phyloP scores from a whole-genome alignment of 2,329 filamentous ascomycete species.

The Colletotrichum sidae region DNA sequence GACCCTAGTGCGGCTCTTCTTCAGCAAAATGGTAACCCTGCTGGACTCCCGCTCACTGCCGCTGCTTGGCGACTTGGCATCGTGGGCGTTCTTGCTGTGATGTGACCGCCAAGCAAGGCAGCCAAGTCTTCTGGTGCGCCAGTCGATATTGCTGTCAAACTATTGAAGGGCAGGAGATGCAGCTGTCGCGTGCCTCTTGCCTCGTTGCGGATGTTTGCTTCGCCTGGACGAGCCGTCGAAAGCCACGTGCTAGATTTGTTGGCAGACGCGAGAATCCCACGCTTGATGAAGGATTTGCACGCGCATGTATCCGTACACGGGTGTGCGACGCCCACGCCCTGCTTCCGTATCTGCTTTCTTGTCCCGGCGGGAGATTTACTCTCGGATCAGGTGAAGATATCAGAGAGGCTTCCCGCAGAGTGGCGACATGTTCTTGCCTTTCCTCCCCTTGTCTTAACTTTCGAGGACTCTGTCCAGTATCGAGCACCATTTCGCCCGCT shows the following conservation, averaged over 20 bases:
- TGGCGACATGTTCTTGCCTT: no score
- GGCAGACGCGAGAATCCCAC: not conserved
- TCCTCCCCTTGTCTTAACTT: no score
- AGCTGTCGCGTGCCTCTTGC: slow-evolving; percentile 33
- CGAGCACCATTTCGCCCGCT: no score
- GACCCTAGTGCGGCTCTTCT: slow-evolving; percentile 25
- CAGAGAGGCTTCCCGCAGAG: no score
- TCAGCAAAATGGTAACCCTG: not conserved
- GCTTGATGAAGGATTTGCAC: not conserved
- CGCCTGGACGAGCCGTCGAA: not conserved
- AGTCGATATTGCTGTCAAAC: slow-evolving; percentile 12
- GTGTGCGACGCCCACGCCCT: not conserved
- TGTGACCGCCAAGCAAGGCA: slow-evolving; percentile 24
- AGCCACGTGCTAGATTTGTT: slow-evolving; percentile 28
- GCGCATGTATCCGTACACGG: not conserved
- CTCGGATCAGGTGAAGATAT: no score
- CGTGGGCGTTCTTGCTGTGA: slow-evolving; percentile 4
- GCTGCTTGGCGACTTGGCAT: slow-evolving; percentile 36
- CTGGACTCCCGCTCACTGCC: slow-evolving; percentile 27
- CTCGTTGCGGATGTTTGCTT: slow-evolving; percentile 15
- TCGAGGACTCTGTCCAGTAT: no score
- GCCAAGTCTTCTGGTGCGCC: slow-evolving; percentile 21
- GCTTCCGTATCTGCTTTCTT: not conserved
- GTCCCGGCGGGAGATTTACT: not conserved
- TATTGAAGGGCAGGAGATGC: not conserved